Evolutionary conservation across 305 asterid genomes (phyloP).

Genomic region (Fraxinus velutina): DNA sequence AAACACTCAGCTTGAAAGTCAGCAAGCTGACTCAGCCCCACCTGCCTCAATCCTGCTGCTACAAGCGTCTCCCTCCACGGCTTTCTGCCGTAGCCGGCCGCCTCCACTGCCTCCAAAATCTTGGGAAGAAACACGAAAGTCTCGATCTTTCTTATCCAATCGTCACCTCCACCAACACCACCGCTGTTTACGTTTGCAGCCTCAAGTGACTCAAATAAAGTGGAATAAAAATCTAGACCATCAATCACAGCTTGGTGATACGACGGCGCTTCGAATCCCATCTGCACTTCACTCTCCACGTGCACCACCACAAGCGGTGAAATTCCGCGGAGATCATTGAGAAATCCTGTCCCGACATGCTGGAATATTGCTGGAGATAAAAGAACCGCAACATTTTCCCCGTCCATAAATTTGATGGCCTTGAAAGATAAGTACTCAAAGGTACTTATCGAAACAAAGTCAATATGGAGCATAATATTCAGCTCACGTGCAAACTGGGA

Average conservation of each 20-base stretch:
- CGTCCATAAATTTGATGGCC: conserved; percentile 63
- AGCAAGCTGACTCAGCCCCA: conserved; percentile 68
- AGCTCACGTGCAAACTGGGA: conserved; percentile 68
- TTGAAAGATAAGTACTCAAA: conserved; percentile 66
- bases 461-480: conserved; percentile 58
- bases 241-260: conserved; percentile 70
- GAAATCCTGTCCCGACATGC: conserved; percentile 59
- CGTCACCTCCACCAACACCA: conserved; percentile 19
- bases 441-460: conserved; percentile 47
- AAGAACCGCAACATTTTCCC: conserved; percentile 63
- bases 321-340: conserved; percentile 60
- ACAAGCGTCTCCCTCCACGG: conserved; percentile 78
- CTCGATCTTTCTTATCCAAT: conserved; percentile 67
- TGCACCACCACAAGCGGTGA: conserved; percentile 81
- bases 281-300: conserved; percentile 66
- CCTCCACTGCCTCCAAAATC: conserved; percentile 57
- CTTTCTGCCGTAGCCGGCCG: conserved; percentile 49
- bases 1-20: conserved; percentile 87
- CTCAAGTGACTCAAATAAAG: conserved; percentile 69
- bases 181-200: conserved; percentile 51
- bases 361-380: conserved; percentile 73
- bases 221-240: conserved; percentile 82
- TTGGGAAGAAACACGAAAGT: conserved; percentile 67
- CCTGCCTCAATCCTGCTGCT: conserved; percentile 72
- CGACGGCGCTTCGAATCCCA: conserved; percentile 51